Percentiles rank a stretch among this genome's conserved stretches.
These are phyloP conservation scores for Lepidium aucheri DNA, from an alignment of 345 rosid species.

Conservation along the genomic window DNA sequence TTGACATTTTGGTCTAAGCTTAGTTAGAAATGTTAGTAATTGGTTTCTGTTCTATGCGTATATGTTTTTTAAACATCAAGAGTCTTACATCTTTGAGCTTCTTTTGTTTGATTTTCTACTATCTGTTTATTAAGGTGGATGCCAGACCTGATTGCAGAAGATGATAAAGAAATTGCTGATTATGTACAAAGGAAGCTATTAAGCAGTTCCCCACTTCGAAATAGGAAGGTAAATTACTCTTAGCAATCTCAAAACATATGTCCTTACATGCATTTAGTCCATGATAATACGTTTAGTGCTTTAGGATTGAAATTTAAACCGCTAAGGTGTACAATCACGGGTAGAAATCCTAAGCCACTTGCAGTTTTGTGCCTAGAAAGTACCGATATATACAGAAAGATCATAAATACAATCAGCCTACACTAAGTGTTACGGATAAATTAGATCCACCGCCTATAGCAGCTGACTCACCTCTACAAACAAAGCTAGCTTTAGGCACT, in stretches of 20 bases:
- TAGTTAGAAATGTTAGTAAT: background rate
- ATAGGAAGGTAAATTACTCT: background rate
- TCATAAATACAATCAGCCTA: conserved; percentile 24
- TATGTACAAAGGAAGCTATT: conserved; percentile 50
- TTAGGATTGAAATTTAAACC: conserved; percentile 3
- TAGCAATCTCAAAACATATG: background rate
- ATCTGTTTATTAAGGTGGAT: conserved; percentile 43
- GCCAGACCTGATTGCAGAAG: conserved; percentile 23
- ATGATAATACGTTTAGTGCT: background rate
- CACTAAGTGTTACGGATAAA: conserved; percentile 24
- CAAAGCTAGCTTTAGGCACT: conserved; percentile 13
- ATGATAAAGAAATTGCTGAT: conserved; percentile 44
- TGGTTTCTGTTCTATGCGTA: background rate
- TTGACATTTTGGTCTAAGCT: background rate
- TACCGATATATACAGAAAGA: conserved; percentile 12
- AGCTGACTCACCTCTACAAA: conserved; percentile 37
- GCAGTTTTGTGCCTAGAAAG: conserved; percentile 2
- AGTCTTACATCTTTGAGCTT: background rate
- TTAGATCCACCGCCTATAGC: conserved; percentile 20
- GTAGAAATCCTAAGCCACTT: background rate
- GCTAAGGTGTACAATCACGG: too few relatives aligned
- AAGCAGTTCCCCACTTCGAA: background rate
- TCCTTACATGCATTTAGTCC: too few relatives aligned
- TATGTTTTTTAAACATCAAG: background rate
- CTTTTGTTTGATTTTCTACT: background rate